Evolutionary conservation across 257 asterid species (phyloP).

Genomic region (Handroanthus guayacan): DNA sequence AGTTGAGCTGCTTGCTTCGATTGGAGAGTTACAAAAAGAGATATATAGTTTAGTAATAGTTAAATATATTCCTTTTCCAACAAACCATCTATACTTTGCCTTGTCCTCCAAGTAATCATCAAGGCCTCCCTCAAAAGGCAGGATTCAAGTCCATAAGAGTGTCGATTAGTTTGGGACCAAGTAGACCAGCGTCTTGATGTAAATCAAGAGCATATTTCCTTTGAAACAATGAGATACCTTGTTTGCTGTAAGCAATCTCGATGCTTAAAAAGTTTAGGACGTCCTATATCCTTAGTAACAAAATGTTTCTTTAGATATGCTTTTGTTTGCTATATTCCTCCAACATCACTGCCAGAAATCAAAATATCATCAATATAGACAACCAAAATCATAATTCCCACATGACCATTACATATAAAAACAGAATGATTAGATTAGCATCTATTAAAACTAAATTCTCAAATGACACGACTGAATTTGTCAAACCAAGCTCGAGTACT

Average conservation of each 20-base stretch:
- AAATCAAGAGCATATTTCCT: neutral
- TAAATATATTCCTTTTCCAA: neutral
- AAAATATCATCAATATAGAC: neutral
- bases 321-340: neutral
- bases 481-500: neutral
- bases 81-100: neutral
- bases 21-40: no score
- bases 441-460: neutral
- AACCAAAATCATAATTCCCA: neutral
- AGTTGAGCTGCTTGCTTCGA: no score
- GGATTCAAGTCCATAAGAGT: neutral
- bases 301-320: neutral
- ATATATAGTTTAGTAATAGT: neutral
- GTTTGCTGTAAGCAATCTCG: neutral
- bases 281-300: neutral
- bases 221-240: neutral
- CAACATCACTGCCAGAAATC: neutral
- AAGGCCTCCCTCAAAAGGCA: neutral
- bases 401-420: neutral
- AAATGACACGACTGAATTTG: neutral
- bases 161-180: neutral
- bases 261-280: neutral
- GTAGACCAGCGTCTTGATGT: neutral
- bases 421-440: neutral
- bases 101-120: neutral